A percentile compares a stretch with the other conserved stretches of the same genome.
Evolutionary conservation across 2,329 filamentous ascomycete species (phyloP).

Genomic region (Microsporum audouinii): DNA sequence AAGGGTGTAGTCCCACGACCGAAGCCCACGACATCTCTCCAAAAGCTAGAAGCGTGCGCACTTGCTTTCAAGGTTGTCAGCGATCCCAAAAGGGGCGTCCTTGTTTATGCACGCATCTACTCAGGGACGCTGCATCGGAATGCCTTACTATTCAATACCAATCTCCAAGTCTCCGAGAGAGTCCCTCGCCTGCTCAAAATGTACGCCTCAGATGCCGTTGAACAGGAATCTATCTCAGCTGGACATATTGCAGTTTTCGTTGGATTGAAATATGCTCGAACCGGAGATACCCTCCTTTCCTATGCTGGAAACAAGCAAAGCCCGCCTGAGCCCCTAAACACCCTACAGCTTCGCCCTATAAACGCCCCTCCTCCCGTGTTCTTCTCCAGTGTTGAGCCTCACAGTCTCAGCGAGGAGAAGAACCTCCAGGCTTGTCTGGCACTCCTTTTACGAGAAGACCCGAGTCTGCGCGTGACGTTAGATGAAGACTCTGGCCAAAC

Average conservation of each 20-base stretch:
- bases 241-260: slow-evolving; percentile 92
- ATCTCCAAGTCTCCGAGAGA: slow-evolving; percentile 64
- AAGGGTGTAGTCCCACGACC: slow-evolving; percentile 33
- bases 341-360: slow-evolving; percentile 74
- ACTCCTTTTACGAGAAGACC: slow-evolving; percentile 78
- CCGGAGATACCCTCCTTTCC: slow-evolving; percentile 79
- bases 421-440: slow-evolving; percentile 64
- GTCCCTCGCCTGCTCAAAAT: slow-evolving; percentile 76
- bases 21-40: slow-evolving; percentile 35
- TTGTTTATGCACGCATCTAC: slow-evolving; percentile 89
- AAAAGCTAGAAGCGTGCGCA: slow-evolving; percentile 57
- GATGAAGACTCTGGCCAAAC: slow-evolving; percentile 90
- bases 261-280: slow-evolving; percentile 81
- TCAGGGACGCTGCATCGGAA: slow-evolving; percentile 68
- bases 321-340: slow-evolving; percentile 57
- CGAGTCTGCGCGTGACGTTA: slow-evolving; percentile 71
- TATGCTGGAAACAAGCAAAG: slow-evolving; percentile 54
- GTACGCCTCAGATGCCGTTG: slow-evolving; percentile 75
- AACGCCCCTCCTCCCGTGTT: slow-evolving; percentile 88
- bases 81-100: slow-evolving; percentile 70
- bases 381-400: slow-evolving; percentile 82
- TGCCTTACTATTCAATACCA: slow-evolving; percentile 73
- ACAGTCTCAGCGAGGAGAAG: slow-evolving; percentile 67
- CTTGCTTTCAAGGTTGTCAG: slow-evolving; percentile 88
- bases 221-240: slow-evolving; percentile 65